Evolutionary conservation across 2,329 filamentous ascomycete genomes (phyloP).

Genomic region (Ascochyta clinopodiicola): DNA sequence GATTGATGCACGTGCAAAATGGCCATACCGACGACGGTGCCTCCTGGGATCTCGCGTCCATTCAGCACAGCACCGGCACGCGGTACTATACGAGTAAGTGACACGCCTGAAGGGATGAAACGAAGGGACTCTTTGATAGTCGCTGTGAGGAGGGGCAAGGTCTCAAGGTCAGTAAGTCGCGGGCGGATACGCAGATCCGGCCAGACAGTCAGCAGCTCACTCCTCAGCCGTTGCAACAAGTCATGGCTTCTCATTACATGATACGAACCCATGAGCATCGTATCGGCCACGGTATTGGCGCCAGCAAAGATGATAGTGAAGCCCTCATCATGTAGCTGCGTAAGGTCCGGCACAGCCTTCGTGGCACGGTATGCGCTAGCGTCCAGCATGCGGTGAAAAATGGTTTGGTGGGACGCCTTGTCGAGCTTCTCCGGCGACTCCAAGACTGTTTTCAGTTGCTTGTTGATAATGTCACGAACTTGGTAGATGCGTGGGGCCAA

Average conservation of each 20-base stretch:
- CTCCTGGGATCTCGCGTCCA: background rate
- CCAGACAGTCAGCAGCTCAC: slow-evolving; percentile 2
- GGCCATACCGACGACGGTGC: background rate
- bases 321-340: slow-evolving; percentile 1
- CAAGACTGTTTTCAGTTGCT: background rate
- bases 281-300: slow-evolving; percentile 1
- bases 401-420: background rate
- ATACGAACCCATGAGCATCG: slow-evolving; percentile 4
- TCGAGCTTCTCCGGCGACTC: background rate
- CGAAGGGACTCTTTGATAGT: slow-evolving; percentile 4
- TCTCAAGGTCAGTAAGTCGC: background rate
- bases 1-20: slow-evolving; percentile 1
- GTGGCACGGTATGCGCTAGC: background rate
- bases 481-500: slow-evolving; percentile 4
- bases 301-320: slow-evolving; percentile 3
- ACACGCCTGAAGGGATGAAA: slow-evolving; percentile 1
- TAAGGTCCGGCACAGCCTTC: background rate
- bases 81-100: background rate
- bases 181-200: background rate
- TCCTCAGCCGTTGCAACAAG: background rate
- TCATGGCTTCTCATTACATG: background rate
- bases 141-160: background rate
- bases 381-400: slow-evolving; percentile 1
- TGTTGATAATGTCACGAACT: slow-evolving; percentile 3
- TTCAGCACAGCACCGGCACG: background rate